These are phyloP conservation scores for Aureobasidium sp. DNA, from an alignment of 2,329 filamentous ascomycete genomes.

Conservation along the genomic window DNA sequence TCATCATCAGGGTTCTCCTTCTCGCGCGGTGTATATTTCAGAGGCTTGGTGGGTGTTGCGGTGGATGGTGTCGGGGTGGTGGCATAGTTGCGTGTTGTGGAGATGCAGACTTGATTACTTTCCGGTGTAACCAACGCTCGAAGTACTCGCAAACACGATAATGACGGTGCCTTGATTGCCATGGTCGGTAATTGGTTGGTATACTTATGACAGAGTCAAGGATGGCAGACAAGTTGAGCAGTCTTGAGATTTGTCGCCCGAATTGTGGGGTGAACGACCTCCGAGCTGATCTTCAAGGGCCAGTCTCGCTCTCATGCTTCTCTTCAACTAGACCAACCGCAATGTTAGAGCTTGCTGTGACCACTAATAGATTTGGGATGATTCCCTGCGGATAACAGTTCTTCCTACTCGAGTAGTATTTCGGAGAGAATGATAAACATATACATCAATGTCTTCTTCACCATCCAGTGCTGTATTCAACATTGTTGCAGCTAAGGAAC, in stretches of 20 bases:
- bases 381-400: neutral
- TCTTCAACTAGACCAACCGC: neutral
- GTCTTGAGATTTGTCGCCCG: conserved; percentile 1
- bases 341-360: neutral
- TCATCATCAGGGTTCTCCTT: conserved; percentile 30
- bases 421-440: neutral
- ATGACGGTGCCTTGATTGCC: conserved; percentile 28
- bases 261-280: conserved; percentile 5
- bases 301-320: neutral
- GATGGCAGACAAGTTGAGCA: neutral
- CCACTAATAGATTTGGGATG: neutral
- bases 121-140: conserved; percentile 22
- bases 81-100: conserved; percentile 16
- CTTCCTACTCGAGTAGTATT: neutral
- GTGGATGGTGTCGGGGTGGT: conserved; percentile 14
- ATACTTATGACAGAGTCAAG: neutral
- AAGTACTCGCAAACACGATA: conserved; percentile 23
- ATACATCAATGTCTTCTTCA: neutral
- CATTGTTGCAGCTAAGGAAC: neutral
- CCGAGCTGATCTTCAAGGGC: neutral
- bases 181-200: conserved; percentile 6
- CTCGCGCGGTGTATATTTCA: conserved; percentile 17
- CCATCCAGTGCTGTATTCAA: conserved; percentile 1
- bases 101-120: conserved; percentile 1
- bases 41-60: conserved; percentile 18